Evolutionary conservation across 805 yeast species (phyloP).

Genomic region (Allodekkera sacchari): DNA sequence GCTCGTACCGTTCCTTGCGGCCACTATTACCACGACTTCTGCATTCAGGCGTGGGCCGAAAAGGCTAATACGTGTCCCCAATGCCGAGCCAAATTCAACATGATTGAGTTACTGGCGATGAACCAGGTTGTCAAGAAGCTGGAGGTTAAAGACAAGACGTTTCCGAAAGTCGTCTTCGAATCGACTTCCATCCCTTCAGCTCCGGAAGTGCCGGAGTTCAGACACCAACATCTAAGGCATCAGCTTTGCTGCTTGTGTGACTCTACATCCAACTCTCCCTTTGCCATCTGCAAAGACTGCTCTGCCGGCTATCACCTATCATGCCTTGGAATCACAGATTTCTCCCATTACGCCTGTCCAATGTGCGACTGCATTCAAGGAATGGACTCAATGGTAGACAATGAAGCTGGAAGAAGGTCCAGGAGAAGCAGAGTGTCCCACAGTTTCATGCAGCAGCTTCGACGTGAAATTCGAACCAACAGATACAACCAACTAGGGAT

Average conservation of each 20-base stretch:
- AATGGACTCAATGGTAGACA: slow-evolving; percentile 12
- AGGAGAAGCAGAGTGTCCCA: slow-evolving; percentile 4
- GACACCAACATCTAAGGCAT: slow-evolving; percentile 16
- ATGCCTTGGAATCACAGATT: slow-evolving; percentile 21
- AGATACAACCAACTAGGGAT: slow-evolving; percentile 15
- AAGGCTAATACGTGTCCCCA: slow-evolving; percentile 29
- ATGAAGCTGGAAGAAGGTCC: slow-evolving; percentile 4
- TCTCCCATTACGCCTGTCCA: slow-evolving; percentile 24
- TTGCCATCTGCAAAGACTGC: slow-evolving; percentile 25
- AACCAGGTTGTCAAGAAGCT: slow-evolving; percentile 11
- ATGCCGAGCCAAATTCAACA: slow-evolving; percentile 21
- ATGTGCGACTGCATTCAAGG: slow-evolving; percentile 27
- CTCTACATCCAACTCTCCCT: slow-evolving; percentile 12
- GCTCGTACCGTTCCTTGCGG: slow-evolving; percentile 25
- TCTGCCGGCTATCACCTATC: slow-evolving; percentile 24
- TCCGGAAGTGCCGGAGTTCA: slow-evolving; percentile 9
- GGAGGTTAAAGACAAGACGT: slow-evolving; percentile 15
- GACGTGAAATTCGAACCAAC: slow-evolving; percentile 17
- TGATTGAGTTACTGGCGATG: slow-evolving; percentile 14
- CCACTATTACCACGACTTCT: slow-evolving; percentile 27
- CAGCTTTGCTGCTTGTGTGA: slow-evolving; percentile 27
- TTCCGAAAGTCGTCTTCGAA: slow-evolving; percentile 17
- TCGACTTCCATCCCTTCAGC: slow-evolving; percentile 9
- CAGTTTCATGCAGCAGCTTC: slow-evolving; percentile 10
- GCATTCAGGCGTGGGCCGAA: slow-evolving; percentile 28